phyloP scores from a whole-genome alignment of 345 rosid species.

The Salix koriyanagi region DNA sequence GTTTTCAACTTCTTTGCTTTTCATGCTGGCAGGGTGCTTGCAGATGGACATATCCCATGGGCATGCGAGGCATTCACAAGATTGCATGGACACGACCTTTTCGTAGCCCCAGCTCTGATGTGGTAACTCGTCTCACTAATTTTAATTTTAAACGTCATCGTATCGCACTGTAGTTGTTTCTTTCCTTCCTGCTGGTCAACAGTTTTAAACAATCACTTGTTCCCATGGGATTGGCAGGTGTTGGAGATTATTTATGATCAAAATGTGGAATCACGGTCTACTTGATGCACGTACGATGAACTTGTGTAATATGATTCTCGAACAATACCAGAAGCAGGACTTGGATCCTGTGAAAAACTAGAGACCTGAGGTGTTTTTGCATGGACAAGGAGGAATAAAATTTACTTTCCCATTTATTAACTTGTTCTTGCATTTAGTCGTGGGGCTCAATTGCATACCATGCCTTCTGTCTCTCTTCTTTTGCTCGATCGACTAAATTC shows the following conservation, averaged over 20 bases:
- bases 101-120: slow-evolving; percentile 45
- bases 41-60: slow-evolving; percentile 99
- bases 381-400: not conserved
- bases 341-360: slow-evolving; percentile 29
- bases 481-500: not conserved
- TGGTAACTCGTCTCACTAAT: not conserved
- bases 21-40: slow-evolving; percentile 61
- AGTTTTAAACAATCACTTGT: not conserved
- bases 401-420: not conserved
- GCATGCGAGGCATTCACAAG: slow-evolving; percentile 93
- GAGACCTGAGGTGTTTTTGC: slow-evolving; percentile 5
- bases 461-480: not conserved
- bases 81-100: slow-evolving; percentile 68
- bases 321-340: slow-evolving; percentile 38
- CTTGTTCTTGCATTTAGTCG: not conserved
- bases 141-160: not conserved
- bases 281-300: slow-evolving; percentile 63
- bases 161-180: not conserved
- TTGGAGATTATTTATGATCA: slow-evolving; percentile 77
- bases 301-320: slow-evolving; percentile 56
- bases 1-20: not conserved
- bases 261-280: slow-evolving; percentile 76
- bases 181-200: not conserved
- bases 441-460: not conserved
- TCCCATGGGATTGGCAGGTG: slow-evolving; percentile 44